Base-by-base conservation (phyloP, 2,329 filamentous ascomycete genomes). In the Fusarium sp. region DNA sequence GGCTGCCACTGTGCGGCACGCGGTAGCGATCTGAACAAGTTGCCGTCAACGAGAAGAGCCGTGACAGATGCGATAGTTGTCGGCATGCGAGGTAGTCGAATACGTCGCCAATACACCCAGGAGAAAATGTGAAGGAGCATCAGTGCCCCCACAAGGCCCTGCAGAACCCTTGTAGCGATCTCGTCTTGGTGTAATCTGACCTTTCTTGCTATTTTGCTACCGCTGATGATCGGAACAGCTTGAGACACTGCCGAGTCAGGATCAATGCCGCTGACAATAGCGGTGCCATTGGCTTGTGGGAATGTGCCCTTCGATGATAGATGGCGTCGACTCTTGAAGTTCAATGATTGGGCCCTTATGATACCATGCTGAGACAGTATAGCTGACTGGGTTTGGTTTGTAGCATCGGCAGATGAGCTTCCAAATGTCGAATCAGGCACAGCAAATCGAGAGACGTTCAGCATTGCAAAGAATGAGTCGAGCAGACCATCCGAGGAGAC, bases 1-100 rank as follows among this genome's bases (percentile, higher is more conserved):
- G 70, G 63, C 25, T 76, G 73, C 74, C 74, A 76, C 57, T 76
- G 74, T 11, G 73, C 74, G 4, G 59, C 73, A 8, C 68, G 71
- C 1, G 74, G 74, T 8, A 76, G 27, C n/a, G 70, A 59, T 34
- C 45, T 68, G 38, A 80, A 72, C 6, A 82, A 60, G 61, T 82
- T 81, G 2, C 80, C 81, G 27, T 81, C 81, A 2, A 76, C 79
- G 5, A 82, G 73, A 25, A 82, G 71, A 2, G 79, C 78, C 0
- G 78, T 78, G 22, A 78, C 62, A n/a, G 78, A 79, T n/a, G 80
- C 81, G 52, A 82, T 79, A 27, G 75, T 79, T 5, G 76, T 77
- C 11, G 76, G 76, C 10, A 74, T 68, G 2, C 77, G 73, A 18
- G 81, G 79, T 15, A 81, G 72, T 14, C 66, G 68, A 18, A 73